Conservation (phyloP, 1,284 basidiomycete species). For the Lentinula novae-zelandiae region DNA sequence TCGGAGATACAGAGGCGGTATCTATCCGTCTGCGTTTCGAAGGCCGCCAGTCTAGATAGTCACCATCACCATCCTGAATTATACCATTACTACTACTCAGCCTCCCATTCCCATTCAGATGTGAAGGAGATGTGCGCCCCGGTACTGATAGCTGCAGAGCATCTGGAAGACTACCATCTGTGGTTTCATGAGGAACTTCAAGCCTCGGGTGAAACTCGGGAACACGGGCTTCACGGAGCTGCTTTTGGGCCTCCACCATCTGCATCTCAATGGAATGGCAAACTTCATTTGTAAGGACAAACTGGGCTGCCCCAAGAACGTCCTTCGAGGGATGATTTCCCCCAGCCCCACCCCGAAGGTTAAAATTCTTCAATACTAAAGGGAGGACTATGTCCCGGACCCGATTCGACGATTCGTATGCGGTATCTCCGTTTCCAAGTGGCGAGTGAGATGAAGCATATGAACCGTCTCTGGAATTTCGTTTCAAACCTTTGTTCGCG, state of each 20-base stretch:
- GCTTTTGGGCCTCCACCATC: constrained; percentile 14
- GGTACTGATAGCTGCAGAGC: background rate
- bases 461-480: background rate
- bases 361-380: constrained; percentile 10
- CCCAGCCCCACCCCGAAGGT: background rate
- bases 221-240: constrained; percentile 13
- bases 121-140: too few species aligned
- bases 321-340: background rate
- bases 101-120: background rate
- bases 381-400: constrained; percentile 6
- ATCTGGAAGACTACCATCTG: background rate
- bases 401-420: background rate
- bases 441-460: background rate
- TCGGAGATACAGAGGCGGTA: background rate
- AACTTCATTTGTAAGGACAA: constrained; percentile 19
- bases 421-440: too few species aligned
- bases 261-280: constrained; percentile 19
- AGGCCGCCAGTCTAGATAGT: background rate
- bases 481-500: background rate
- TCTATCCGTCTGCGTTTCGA: background rate
- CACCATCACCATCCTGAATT: too few species aligned
- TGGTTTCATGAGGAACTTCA: background rate
- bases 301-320: constrained; percentile 13
- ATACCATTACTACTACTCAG: background rate
- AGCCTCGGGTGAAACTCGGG: background rate